Base-by-base conservation (phyloP, 148 eudicot species). In the Cornus kousa region DNA sequence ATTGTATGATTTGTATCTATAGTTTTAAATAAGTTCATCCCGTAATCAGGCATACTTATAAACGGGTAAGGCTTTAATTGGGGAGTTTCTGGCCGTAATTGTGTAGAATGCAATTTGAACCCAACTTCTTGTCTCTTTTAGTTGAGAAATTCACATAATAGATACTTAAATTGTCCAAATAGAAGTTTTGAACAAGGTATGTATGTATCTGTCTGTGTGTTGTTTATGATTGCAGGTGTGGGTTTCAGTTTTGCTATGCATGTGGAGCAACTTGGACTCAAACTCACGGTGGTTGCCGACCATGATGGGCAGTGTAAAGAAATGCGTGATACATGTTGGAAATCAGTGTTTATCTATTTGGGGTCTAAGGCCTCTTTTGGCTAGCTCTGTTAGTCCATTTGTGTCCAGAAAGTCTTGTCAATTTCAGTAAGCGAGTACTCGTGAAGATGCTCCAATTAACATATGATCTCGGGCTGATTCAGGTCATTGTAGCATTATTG, bases 181-280 rank as follows among this genome's bases (percentile, higher is more conserved):
- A 53, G 13, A 53, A 53, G 59, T 53, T 53, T 3, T 53, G 59
- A 16, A 53, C 53, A 7, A 48, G 53, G 2, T 48, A 0, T 28
- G 28, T 35, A 4, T 35, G 5, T 35, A 4, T 35, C 3, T 35
- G 5, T 35, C 1, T 48, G 53, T 11, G 0, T 48, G 59, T 3
- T 53, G 37, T 32, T 12, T 46, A 39, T 75, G 71, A 46, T 57
- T 81, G 71, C 74, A 87, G 89, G 82, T 87, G 89, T 69, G 79
- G 78, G 31, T 85, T 64, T 71, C 75, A 83, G 67, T 87, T 85
- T 74, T 87, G 90, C 80, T 87, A 87, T 72, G 71, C 59, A 10
- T 87, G 90, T 77, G 90, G 90, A 80, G 83, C 68, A 46, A 70
- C 37, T 74, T 64, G 55, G 69, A 37, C 28, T 28, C 28, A 28